Base-by-base conservation (phyloP, 768 basidiomycete species). In the Ramaria rubella region DNA sequence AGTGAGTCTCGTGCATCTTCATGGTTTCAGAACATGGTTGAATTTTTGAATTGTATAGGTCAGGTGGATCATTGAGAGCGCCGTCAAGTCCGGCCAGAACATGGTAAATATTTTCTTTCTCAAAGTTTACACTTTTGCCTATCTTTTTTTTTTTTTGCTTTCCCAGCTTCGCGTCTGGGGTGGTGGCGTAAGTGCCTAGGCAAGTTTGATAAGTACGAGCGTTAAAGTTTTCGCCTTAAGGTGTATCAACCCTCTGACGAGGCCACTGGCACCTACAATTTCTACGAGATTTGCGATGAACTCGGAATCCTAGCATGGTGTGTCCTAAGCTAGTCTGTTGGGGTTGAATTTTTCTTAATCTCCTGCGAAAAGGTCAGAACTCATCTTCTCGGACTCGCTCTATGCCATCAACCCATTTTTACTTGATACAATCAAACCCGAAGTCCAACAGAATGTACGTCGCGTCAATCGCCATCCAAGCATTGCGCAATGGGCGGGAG, bases 401-500 rank as follows among this genome's bases (percentile, higher is more conserved):
- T 82, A 81, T 59, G 77, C 81, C 1, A 75, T 81, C 67, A 80
- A 82, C 59, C 69, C 74, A 58, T 82, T 79, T 59, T 54, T 82
- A 21, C 63, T 82, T 30, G 75, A 75, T 53, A 59, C 76, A 3
- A 64, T 82, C 51, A 78, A 78, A 44, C 76, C 78, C 1, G 81
- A 83, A 62, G 77, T 82, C 14, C 70, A 77, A 19, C 78, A 82
- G 66, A 82, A 82, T 56, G 77, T 81, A 1, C 70, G 81, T 21
- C 68, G 81, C 23, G 63, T 81, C 19, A 82, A 81, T 59, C 69
- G 71, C 26, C 81, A 83, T 55, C 80, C 81, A 3, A 82, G 80
- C 65, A 77, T 75, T 60, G 77, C 67, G 2, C 81, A 81, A 53
- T 82, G 81, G 80, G 81, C 81, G 11, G 80, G 78, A 9, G 80